These are phyloP conservation scores for Leptosphaerulina australis DNA, from an alignment of 2,329 filamentous ascomycete genomes.

Conservation along the genomic window DNA sequence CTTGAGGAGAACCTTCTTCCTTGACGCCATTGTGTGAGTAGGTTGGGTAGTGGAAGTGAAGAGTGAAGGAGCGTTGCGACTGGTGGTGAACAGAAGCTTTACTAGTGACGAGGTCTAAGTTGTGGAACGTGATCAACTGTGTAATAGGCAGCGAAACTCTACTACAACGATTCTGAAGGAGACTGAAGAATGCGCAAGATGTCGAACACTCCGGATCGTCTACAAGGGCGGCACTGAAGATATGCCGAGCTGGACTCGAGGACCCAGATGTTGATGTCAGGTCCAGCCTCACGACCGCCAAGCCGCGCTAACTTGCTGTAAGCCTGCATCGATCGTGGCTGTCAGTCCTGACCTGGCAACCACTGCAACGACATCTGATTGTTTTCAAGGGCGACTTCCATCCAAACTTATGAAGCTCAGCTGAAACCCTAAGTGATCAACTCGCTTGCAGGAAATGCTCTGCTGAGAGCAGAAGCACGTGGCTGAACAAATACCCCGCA, in stretches of 20 bases:
- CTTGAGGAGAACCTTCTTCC: constrained; percentile 90
- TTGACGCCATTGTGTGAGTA: constrained; percentile 41
- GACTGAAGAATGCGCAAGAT: constrained; percentile 1
- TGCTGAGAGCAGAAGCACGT: too few relatives aligned
- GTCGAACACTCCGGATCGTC: neutral
- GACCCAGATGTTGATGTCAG: constrained; percentile 16
- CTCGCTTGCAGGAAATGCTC: too few relatives aligned
- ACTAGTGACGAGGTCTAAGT: constrained; percentile 10
- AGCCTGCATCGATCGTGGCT: constrained; percentile 2
- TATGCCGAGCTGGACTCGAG: constrained; percentile 5
- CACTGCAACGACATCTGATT: neutral
- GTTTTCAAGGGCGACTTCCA: too few relatives aligned
- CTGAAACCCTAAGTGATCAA: too few relatives aligned
- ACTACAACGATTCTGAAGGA: neutral
- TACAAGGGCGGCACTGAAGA: neutral
- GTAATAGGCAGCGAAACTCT: neutral
- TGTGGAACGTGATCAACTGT: constrained; percentile 2
- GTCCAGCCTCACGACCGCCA: constrained; percentile 9
- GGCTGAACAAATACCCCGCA: too few relatives aligned
- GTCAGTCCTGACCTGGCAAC: neutral
- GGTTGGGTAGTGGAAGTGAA: constrained; percentile 4
- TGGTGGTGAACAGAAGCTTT: constrained; percentile 5
- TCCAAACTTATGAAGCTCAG: too few relatives aligned
- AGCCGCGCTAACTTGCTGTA: constrained; percentile 5
- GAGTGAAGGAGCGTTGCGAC: constrained; percentile 12